Base-by-base conservation (phyloP, 202 grass and related monocot genomes). In the Eragrostis tef region DNA sequence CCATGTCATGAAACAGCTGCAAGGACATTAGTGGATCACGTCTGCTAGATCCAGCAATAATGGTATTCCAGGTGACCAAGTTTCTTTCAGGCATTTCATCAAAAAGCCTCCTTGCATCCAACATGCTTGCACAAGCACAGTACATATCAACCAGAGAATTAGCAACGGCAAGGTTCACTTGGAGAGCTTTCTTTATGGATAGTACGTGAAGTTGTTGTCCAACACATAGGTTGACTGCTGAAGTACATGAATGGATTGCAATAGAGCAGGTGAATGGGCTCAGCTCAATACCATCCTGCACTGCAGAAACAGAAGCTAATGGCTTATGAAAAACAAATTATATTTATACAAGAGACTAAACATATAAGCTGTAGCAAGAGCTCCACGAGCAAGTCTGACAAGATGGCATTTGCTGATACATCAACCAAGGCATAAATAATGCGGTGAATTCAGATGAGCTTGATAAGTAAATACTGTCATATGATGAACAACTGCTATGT, bases 111-210 rank as follows among this genome's bases (percentile, higher is more conserved):
- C 70, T 86, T 53, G 83, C 88, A 48, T 81, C 80, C 48, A 61
- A 41, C 48, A 88, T 51, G 15, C 50, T 74, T 76, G 70, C 81
- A 84, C 83, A 94, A 36, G 42, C 71, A 29, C 80, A 86, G 52
- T 91, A 94, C 88, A 91, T 75, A 68, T 88, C 12, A 7, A 94
- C 53, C 71, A 87, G 79, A 58, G 91, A 88, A 84, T 94, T 94
- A 45, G 84, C 48, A 61, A 86, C 83, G 2, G 34, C 77, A 68
- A 88, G 71, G 63, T 86, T 94, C 2, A 34, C 31, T 57, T 26
- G n/a, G 22, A 88, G 41, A 59, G 79, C 80, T 34, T 79, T 79
- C 64, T 79, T 90, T 56, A 81, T 24, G 25, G 54, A 83, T 13
- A 84, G 57, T 59, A 44, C 54, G 79, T 94, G 91, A 67, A 90